These are phyloP conservation scores for Thelephora terrestris DNA, from an alignment of 1,284 basidiomycete genomes.

Conservation along the genomic window DNA sequence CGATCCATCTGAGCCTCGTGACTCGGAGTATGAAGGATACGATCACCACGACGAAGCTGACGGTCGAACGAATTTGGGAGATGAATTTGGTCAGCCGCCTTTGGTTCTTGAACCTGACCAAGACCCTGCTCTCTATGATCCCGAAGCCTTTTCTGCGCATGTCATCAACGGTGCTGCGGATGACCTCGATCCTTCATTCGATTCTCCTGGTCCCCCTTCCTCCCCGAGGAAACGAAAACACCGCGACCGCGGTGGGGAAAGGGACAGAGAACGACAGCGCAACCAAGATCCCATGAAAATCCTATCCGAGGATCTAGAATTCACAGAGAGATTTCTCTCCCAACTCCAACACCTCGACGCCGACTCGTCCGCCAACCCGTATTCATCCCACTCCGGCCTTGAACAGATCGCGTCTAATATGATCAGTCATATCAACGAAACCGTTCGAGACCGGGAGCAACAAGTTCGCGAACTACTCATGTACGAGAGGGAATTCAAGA, in stretches of 20 bases:
- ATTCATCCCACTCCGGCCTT: constrained; percentile 37
- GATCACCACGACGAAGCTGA: not conserved
- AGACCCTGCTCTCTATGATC: constrained; percentile 3
- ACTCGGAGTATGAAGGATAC: not conserved
- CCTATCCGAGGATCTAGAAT: constrained; percentile 61
- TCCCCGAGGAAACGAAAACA: constrained; percentile 20
- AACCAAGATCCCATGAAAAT: constrained; percentile 63
- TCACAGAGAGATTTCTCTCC: constrained; percentile 64
- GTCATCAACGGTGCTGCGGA: constrained; percentile 10
- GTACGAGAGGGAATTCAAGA: constrained; percentile 69
- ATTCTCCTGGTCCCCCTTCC: constrained; percentile 22
- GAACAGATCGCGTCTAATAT: constrained; percentile 67
- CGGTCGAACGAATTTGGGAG: not conserved
- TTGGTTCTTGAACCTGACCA: constrained; percentile 1
- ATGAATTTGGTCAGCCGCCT: constrained; percentile 9
- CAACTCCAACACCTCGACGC: constrained; percentile 60
- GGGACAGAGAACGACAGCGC: constrained; percentile 15
- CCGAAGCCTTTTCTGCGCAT: constrained; percentile 1
- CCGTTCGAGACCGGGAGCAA: constrained; percentile 61
- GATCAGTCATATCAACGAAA: constrained; percentile 65
- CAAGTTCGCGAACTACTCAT: constrained; percentile 68
- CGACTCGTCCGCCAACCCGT: constrained; percentile 28
- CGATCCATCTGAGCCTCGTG: constrained; percentile 32
- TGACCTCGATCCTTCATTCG: constrained; percentile 36
- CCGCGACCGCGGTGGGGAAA: constrained; percentile 9